Evolutionary conservation across 176 grass and related monocot genomes (phyloP), one percentile per base, ranked within the genome.

Genomic region (Elymus sibiricus): DNA sequence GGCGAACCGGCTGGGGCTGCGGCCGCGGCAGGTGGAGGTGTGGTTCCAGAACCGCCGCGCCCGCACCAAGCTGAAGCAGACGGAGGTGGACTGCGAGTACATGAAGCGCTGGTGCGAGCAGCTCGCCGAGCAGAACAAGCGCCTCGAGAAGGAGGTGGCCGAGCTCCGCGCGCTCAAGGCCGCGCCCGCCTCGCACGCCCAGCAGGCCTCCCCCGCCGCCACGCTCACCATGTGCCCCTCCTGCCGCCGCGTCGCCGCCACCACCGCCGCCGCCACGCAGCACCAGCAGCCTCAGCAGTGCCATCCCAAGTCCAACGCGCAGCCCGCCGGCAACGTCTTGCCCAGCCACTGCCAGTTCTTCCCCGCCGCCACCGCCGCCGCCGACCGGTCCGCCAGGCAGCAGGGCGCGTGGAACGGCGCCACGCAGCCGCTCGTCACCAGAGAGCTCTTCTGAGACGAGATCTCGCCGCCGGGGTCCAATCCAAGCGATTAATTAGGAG

Each of bases 1-100:
- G 46, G 97, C 97, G 1, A 90, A 88, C 63, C 82, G 93, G 13
- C 92, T 98, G 0, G 89, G 89, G 4, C 88, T 98, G 11, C 76
- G 94, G 51, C 93, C 97, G 9, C 82, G 97, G 40, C 97, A 98
- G 73, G 97, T 98, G 71, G 97, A 98, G 80, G 97, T 98, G 58
- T 98, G 97, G 97, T 98, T 98, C 90, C 97, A 98, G 86, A 98
- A 98, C 86, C 86, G 97, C 6, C 83, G 97, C 2, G 97, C 97
- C 0, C 19, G 97, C 12, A 98, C 97, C 17, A 98, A 98, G 88
- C 87, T 98, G 21, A 98, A 98, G 97, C 97, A 98, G 88, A 98
- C 97, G 63, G 97, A 98, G 89, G 97, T 98, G 14, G 97, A 98
- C 86, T 98, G 97, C 70, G 94, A 98, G 84, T 94, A 92, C 88